Evolutionary conservation across 2,329 filamentous ascomycete genomes (phyloP).

Genomic region (Pleurostoma richardsiae): DNA sequence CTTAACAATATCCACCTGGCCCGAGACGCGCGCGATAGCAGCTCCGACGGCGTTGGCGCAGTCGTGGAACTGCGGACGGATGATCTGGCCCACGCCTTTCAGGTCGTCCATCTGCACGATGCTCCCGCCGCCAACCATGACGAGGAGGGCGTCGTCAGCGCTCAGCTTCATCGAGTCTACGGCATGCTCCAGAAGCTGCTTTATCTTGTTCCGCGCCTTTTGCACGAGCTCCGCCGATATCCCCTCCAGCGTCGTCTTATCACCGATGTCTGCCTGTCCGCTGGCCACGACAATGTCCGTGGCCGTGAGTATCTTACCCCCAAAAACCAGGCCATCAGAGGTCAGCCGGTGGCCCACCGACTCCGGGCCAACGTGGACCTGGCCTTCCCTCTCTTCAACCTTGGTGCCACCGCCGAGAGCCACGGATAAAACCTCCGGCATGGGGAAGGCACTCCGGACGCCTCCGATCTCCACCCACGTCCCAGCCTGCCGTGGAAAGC

Average conservation of each 20-base stretch:
- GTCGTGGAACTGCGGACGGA: constrained; percentile 35
- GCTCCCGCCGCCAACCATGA: constrained; percentile 60
- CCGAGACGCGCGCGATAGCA: constrained; percentile 55
- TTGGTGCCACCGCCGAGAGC: constrained; percentile 46
- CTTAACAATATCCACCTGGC: constrained; percentile 44
- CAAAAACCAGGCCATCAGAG: constrained; percentile 40
- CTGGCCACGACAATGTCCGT: constrained; percentile 41
- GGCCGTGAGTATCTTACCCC: constrained; percentile 47
- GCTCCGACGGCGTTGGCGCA: constrained; percentile 64
- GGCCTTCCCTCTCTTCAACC: constrained; percentile 21
- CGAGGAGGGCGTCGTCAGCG: constrained; percentile 49
- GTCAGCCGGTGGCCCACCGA: constrained; percentile 42
- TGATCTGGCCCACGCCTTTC: constrained; percentile 27
- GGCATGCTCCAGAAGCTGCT: constrained; percentile 45
- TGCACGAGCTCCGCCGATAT: constrained; percentile 21
- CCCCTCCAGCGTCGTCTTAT: constrained; percentile 15
- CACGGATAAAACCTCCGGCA: constrained; percentile 53
- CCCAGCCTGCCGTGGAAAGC: constrained; percentile 57
- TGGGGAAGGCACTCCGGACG: constrained; percentile 56
- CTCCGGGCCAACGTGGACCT: constrained; percentile 40
- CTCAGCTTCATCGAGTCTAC: constrained; percentile 61
- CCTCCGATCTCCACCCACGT: constrained; percentile 59
- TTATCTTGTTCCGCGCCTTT: constrained; percentile 34
- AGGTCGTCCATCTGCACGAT: constrained; percentile 45
- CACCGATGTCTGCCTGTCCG: constrained; percentile 28